Conservation (phyloP, 1,139 yeast genomes). For the Entelexis paramagnoliae region DNA sequence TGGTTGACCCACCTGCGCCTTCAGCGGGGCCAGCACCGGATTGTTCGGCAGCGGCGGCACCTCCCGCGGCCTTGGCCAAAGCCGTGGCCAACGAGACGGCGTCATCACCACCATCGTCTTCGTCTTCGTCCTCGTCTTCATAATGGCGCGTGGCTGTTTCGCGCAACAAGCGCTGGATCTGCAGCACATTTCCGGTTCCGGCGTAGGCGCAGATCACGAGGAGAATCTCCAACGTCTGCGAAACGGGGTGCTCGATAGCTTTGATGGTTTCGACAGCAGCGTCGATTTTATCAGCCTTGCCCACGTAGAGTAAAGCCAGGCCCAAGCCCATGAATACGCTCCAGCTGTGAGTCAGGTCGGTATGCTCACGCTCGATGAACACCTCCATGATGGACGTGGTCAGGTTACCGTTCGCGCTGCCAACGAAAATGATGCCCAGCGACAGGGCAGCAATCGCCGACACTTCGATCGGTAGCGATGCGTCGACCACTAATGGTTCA, state of each 20-base stretch:
- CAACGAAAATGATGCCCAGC: conserved; percentile 88
- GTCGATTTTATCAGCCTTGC: conserved; percentile 89
- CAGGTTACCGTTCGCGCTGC: conserved; percentile 90
- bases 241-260: conserved; percentile 92
- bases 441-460: conserved; percentile 84
- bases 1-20: background rate
- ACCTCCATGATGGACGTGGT: conserved; percentile 86
- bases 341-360: conserved; percentile 76
- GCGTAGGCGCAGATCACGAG: conserved; percentile 93
- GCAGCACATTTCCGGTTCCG: conserved; percentile 95
- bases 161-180: conserved; percentile 81
- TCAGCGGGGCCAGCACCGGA: background rate
- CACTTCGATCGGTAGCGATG: conserved; percentile 62
- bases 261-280: conserved; percentile 89
- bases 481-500: conserved; percentile 79
- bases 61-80: conserved; percentile 14
- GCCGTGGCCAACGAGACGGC: conserved; percentile 5
- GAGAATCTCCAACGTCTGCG: conserved; percentile 78
- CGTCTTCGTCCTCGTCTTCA: conserved; percentile 39
- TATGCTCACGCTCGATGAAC: conserved; percentile 69
- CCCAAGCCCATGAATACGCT: conserved; percentile 86
- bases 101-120: conserved; percentile 30
- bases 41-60: conserved; percentile 10
- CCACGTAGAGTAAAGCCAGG: conserved; percentile 82
- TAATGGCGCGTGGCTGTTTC: conserved; percentile 58